Percentiles rank a stretch among this genome's conserved stretches.
Conservation (phyloP, 495 filamentous ascomycete genomes). For the Hypoxylon perforatum region DNA sequence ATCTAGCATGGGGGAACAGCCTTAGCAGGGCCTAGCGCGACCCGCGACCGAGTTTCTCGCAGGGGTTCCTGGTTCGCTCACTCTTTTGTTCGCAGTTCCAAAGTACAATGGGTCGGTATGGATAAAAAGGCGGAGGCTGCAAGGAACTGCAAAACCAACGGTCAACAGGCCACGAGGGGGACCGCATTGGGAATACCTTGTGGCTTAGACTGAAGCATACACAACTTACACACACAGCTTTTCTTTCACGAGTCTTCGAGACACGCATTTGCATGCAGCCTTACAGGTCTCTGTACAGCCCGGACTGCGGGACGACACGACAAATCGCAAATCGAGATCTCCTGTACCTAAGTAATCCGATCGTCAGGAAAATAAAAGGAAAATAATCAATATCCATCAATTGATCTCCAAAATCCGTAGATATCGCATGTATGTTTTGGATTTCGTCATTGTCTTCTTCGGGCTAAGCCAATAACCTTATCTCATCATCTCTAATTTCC, state of each 20-base stretch:
- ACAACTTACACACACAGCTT: constrained; percentile 1
- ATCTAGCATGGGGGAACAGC: background rate
- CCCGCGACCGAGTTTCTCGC: constrained; percentile 28
- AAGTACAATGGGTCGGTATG: background rate
- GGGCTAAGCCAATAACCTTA: background rate
- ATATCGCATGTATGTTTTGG: too few relatives aligned
- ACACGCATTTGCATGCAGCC: constrained; percentile 1
- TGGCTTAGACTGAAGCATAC: constrained; percentile 37
- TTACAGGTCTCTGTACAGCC: constrained; percentile 15
- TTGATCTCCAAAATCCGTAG: background rate
- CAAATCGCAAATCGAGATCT: too few relatives aligned
- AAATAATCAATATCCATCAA: background rate
- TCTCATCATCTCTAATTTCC: background rate
- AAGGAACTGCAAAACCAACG: constrained; percentile 25
- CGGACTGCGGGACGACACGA: background rate
- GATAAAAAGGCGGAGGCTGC: constrained; percentile 35
- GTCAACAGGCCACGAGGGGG: constrained; percentile 10
- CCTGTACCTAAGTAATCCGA: too few relatives aligned
- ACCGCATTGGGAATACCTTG: constrained; percentile 15
- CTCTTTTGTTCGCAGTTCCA: constrained; percentile 2
- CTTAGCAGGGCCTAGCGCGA: constrained; percentile 28
- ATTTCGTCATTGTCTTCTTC: background rate
- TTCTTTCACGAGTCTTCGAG: constrained; percentile 2
- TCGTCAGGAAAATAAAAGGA: too few relatives aligned
- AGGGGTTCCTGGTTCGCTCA: constrained; percentile 21